These are phyloP conservation scores for Rhodotorula sp. DNA, from an alignment of 1,284 basidiomycete species.

Conservation along the genomic window DNA sequence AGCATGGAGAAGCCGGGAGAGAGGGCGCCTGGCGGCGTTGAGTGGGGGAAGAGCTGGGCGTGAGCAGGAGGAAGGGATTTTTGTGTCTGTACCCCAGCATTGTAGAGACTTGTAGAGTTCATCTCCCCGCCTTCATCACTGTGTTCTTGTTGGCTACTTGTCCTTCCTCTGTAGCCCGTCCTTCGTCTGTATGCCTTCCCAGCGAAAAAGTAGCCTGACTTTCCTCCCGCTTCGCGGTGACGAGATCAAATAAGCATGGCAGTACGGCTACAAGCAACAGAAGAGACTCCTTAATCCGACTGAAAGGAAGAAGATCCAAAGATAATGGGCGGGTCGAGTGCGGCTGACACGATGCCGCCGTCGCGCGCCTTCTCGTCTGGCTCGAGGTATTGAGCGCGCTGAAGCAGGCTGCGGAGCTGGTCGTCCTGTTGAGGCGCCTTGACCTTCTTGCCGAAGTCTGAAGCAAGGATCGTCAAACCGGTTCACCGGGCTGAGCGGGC, in stretches of 20 bases:
- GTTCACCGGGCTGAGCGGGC: neutral
- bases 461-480: too few species aligned
- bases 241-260: neutral
- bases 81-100: neutral
- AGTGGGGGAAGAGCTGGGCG: conserved; percentile 11
- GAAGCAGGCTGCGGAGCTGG: conserved; percentile 18
- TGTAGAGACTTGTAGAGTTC: neutral
- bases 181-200: neutral
- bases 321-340: conserved; percentile 2
- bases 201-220: neutral
- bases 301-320: neutral
- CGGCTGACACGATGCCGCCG: neutral
- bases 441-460: conserved; percentile 26
- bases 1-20: neutral
- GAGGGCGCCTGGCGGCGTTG: neutral
- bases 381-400: conserved; percentile 33
- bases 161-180: too few species aligned
- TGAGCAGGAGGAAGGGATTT: neutral
- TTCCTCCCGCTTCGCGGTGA: too few species aligned
- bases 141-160: neutral
- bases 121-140: neutral
- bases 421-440: conserved; percentile 32
- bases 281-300: neutral
- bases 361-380: neutral
- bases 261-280: neutral